Base-by-base conservation (phyloP, 2,329 filamentous ascomycete genomes). In the Claviceps pazoutovae region DNA sequence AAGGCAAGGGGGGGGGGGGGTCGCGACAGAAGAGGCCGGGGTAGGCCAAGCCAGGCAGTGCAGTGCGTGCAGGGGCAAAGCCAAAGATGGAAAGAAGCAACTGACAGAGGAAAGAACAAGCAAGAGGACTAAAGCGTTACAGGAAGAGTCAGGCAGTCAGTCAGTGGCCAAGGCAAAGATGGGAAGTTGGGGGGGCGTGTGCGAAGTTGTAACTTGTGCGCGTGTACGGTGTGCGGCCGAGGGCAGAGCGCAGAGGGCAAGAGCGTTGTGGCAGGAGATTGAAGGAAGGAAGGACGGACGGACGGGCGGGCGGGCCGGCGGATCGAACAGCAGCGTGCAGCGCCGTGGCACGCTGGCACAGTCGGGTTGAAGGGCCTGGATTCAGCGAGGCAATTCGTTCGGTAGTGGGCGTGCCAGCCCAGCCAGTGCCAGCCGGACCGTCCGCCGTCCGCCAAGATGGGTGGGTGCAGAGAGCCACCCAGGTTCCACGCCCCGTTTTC, bases 51-150 rank as follows among this genome's bases (percentile, higher is more conserved):
- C 50, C 45, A 51, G 55, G 54, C 51, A 17, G 23, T 50, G 53
- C 36, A 53, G 16, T 26, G 26, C 7, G 26, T 26, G 26, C 26
- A 26, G 26, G 26, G 16, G 50, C 36, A 53, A 53, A 49, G 38
- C 49, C 42, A 54, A 14, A 50, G 55, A 48, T 23, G 43, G 49
- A 55, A 57, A 59, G 59, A 58, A 59, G 57, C 57, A 21, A 52
- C 48, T 59, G 58, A 47, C 48, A 30, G 52, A 48, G 37, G 47
- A 48, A 51, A 44, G 48, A 47, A 51, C 49, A 60, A 57, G 56
- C 56, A 51, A 54, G 49, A 51, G 54, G 55, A 57, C 57, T n/a
- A 42, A 45, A 46, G 21, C 48, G 48, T 49, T 16, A 38, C 6
- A 34, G 46, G 4, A 30, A 17, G 46, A 48, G 37, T 38, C 37